phyloP scores from a whole-genome alignment of 2,329 filamentous ascomycete species.

The Dichotomopilus funicola region DNA sequence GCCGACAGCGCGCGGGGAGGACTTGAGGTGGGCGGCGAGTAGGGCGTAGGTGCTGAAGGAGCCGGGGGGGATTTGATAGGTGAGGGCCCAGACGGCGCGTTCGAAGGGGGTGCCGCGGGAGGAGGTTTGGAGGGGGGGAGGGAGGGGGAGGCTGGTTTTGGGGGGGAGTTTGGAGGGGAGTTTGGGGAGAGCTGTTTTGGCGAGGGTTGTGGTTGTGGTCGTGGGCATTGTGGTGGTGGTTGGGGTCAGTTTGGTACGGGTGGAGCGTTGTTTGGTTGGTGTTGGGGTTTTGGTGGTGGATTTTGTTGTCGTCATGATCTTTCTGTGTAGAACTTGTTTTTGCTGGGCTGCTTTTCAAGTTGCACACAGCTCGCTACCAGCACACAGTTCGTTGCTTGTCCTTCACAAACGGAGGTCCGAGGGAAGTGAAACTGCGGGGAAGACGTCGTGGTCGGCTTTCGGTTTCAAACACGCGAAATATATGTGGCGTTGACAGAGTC shows the following conservation, averaged over 20 bases:
- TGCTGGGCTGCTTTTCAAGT: no score
- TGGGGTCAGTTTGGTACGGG: not conserved
- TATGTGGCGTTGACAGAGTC: no score
- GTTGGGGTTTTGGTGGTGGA: not conserved
- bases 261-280: not conserved
- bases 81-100: slow-evolving; percentile 60
- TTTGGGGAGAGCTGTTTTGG: not conserved
- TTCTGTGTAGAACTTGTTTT: no score
- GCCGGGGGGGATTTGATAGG: slow-evolving; percentile 71
- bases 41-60: slow-evolving; percentile 72
- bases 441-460: no score
- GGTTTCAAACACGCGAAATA: no score
- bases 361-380: no score
- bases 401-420: no score
- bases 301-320: not conserved
- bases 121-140: slow-evolving; percentile 9
- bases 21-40: slow-evolving; percentile 59
- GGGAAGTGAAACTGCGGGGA: no score
- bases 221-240: not conserved
- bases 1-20: slow-evolving; percentile 70
- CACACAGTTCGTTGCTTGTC: no score
- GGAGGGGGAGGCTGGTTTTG: not conserved
- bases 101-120: slow-evolving; percentile 45
- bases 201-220: not conserved
- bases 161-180: not conserved